Evolutionary conservation across 305 asterid species (phyloP), one percentile per base, ranked within the genome.

Genomic region (Rubia tinctorum): DNA sequence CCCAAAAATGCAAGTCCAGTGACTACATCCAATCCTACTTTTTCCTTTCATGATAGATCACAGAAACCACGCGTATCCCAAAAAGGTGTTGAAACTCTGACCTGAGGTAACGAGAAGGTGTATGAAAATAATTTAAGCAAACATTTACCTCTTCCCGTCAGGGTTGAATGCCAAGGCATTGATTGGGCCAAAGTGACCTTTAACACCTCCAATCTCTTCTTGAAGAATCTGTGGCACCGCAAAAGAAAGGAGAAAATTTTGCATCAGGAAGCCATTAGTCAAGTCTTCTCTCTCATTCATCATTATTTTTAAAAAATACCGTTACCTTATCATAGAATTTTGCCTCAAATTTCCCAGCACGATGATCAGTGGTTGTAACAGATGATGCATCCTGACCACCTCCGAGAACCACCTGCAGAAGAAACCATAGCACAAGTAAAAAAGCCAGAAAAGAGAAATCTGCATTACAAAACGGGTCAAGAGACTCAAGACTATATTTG

Each of bases 351-450:
- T 94, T 94, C 59, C 99, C 99, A 78, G 97, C 97, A 73, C 96
- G 97, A 79, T 94, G 98, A 86, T 90, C 97, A 56, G 98, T 94
- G n/a, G 93, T 91, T 62, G 98, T 94, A 71, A 94, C 98, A 77
- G 93, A 55, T 55, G 96, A 85, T 82, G 98, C 97, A 80, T 91
- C 98, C 83, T 94, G 98, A 74, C 98, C 98, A 79, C 98, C 98
- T 78, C 98, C 98, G 61, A 93, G 89, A 59, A 93, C 97, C 78
- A 91, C 96, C 98, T 93, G 80, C 34, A 66, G 72, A 72, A 34
- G 70, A 55, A 25, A 64, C 44, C 51, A 67, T 64, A 53, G 81
- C 56, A 51, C 42, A 34, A 20, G 15, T 44, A 11, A 5, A 22
- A 22, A 7, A 20, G 23, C 53, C 34, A 73, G 39, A n/a, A 37